These are phyloP conservation scores for Apostasia ramifera DNA, from an alignment of 106 monocot species.

Conservation along the genomic window DNA sequence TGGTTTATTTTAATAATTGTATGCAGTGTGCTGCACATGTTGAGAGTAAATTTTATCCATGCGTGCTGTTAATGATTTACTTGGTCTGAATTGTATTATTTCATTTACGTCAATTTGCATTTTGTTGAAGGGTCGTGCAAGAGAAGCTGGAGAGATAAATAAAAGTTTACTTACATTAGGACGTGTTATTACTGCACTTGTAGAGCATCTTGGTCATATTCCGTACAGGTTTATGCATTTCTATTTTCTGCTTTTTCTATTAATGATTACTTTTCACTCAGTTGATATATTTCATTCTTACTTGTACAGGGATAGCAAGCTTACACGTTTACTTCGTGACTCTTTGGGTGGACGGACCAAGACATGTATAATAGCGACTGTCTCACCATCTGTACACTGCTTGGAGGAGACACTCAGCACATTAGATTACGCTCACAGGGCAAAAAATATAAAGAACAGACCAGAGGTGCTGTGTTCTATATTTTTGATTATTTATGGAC, in stretches of 20 bases:
- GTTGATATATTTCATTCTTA: background rate
- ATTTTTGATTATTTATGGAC: too few species aligned
- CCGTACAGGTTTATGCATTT: constrained; percentile 61
- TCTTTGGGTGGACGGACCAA: constrained; percentile 97
- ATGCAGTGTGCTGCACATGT: background rate
- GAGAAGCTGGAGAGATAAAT: constrained; percentile 99
- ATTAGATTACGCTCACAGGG: constrained; percentile 97
- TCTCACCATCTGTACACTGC: constrained; percentile 94
- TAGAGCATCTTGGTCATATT: constrained; percentile 93
- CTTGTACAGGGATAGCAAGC: constrained; percentile 85
- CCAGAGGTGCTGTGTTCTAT: constrained; percentile 62
- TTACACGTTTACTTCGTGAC: constrained; percentile 90
- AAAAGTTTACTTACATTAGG: constrained; percentile 97
- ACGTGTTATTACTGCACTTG: constrained; percentile 97
- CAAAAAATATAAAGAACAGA: constrained; percentile 94
- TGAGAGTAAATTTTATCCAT: background rate
- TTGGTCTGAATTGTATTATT: background rate
- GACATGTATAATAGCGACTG: constrained; percentile 99
- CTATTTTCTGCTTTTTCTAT: background rate
- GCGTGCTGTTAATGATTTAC: background rate
- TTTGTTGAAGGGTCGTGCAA: constrained; percentile 70
- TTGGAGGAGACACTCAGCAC: constrained; percentile 98
- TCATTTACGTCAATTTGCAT: background rate
- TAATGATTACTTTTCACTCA: background rate
- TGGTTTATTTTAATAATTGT: background rate